Conservation (phyloP, 169 alveolate species). For the Amoebophrya sp. region DNA sequence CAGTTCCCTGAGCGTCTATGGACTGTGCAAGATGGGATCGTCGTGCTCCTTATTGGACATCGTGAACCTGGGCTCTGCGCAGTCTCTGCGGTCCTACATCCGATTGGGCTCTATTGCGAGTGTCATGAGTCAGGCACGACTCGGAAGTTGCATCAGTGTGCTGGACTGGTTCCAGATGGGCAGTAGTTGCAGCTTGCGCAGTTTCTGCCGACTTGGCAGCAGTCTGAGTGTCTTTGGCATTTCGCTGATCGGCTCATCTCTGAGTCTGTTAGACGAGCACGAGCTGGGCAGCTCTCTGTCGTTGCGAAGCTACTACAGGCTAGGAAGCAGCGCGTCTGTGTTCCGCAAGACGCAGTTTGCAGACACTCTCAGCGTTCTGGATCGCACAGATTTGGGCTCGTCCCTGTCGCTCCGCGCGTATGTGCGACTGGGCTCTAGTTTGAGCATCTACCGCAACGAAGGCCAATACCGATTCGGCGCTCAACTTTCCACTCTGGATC, state of each 20-base stretch:
- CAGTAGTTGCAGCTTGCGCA: background rate
- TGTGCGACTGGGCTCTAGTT: background rate
- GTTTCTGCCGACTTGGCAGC: background rate
- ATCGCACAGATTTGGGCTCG: background rate
- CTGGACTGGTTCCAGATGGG: background rate
- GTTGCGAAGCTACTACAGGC: background rate
- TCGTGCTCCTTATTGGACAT: background rate
- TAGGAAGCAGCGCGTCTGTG: background rate
- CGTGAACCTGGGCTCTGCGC: background rate
- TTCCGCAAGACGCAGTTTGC: background rate
- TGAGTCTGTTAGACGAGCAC: background rate
- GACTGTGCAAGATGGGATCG: background rate
- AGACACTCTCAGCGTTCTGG: background rate
- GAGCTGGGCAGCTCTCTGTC: slow-evolving; percentile 21
- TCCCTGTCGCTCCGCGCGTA: background rate
- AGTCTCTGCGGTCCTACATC: slow-evolving; percentile 22
- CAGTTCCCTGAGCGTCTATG: background rate
- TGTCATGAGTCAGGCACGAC: background rate
- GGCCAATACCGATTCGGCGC: background rate
- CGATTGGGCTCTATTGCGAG: background rate
- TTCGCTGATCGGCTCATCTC: background rate
- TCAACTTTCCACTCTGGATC: background rate
- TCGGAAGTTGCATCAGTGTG: background rate
- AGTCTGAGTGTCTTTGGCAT: background rate
- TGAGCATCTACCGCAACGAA: background rate